These are phyloP conservation scores for Hygrophila difformis DNA, from an alignment of 257 asterid genomes.

Conservation along the genomic window DNA sequence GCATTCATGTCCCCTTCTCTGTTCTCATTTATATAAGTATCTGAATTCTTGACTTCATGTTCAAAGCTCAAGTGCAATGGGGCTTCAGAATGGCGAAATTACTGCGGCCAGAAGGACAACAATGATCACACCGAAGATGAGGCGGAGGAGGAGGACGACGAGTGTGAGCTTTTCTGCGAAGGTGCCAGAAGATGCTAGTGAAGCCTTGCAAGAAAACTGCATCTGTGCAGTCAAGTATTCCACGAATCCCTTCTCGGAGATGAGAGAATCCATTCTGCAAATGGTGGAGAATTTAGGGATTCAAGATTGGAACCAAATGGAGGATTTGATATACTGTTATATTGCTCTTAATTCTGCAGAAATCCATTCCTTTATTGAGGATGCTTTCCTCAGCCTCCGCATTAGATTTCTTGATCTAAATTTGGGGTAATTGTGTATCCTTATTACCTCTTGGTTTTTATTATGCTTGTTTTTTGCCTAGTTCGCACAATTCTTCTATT, in stretches of 20 bases:
- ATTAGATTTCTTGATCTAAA: background rate
- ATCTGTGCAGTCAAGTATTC: slow-evolving; percentile 59
- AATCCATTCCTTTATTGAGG: slow-evolving; percentile 28
- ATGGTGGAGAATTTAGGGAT: slow-evolving; percentile 43
- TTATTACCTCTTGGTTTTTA: no score
- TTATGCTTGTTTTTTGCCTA: no score
- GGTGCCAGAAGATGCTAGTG: slow-evolving; percentile 39
- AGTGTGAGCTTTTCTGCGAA: slow-evolving; percentile 49
- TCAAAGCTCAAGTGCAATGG: no score
- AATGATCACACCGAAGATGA: no score
- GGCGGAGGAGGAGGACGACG: slow-evolving; percentile 20
- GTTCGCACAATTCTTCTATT: no score
- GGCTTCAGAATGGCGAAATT: slow-evolving; percentile 9
- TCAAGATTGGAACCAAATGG: slow-evolving; percentile 52
- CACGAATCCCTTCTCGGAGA: slow-evolving; percentile 36
- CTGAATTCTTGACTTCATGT: no score
- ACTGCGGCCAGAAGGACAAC: no score
- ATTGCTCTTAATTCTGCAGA: slow-evolving; percentile 46
- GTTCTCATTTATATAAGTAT: no score
- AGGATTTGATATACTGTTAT: slow-evolving; percentile 54
- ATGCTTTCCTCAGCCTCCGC: slow-evolving; percentile 51
- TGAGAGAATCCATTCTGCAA: slow-evolving; percentile 41
- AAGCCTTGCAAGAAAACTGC: slow-evolving; percentile 29
- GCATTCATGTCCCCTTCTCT: no score
- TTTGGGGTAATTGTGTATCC: no score